phyloP scores from a whole-genome alignment of 306 rosid genomes.

The Erythrophleum fordii region DNA sequence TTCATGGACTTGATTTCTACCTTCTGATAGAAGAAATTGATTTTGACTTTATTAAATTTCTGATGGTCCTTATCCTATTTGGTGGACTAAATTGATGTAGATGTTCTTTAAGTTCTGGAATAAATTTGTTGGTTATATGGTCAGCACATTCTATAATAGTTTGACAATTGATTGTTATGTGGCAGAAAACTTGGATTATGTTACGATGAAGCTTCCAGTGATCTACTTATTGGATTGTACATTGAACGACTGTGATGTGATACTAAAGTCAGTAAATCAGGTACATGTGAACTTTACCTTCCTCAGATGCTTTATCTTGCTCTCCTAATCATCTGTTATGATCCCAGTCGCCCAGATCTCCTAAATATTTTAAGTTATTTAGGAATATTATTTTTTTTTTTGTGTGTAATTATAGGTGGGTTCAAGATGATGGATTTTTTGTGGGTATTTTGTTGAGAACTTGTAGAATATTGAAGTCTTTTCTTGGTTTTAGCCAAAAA shows the following conservation, averaged over 20 bases:
- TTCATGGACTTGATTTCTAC: background rate
- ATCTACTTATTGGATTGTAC: conserved; percentile 92
- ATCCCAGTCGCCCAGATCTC: background rate
- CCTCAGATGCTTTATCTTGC: conserved; percentile 2
- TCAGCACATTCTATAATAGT: conserved; percentile 25
- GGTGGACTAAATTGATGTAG: conserved; percentile 18
- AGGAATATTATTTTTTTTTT: conserved; percentile 1
- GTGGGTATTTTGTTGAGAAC: conserved; percentile 3
- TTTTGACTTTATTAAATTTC: background rate
- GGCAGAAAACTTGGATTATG: conserved; percentile 57
- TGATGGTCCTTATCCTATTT: conserved; percentile 23
- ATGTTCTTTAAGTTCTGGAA: conserved; percentile 17
- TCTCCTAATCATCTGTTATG: conserved; percentile 16
- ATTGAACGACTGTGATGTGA: conserved; percentile 76
- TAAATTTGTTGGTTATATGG: conserved; percentile 37
- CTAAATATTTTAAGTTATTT: conserved; percentile 18
- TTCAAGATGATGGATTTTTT: background rate
- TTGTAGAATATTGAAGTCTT: conserved; percentile 11
- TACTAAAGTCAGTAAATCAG: conserved; percentile 73
- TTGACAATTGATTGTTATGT: conserved; percentile 42
- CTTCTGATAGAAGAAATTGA: background rate
- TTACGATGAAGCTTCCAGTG: conserved; percentile 61
- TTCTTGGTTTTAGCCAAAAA: conserved; percentile 1
- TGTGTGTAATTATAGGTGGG: background rate
- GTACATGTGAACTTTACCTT: conserved; percentile 48